phyloP scores from a whole-genome alignment of 2,329 filamentous ascomycete genomes.

The Harringtonia lauricola region DNA sequence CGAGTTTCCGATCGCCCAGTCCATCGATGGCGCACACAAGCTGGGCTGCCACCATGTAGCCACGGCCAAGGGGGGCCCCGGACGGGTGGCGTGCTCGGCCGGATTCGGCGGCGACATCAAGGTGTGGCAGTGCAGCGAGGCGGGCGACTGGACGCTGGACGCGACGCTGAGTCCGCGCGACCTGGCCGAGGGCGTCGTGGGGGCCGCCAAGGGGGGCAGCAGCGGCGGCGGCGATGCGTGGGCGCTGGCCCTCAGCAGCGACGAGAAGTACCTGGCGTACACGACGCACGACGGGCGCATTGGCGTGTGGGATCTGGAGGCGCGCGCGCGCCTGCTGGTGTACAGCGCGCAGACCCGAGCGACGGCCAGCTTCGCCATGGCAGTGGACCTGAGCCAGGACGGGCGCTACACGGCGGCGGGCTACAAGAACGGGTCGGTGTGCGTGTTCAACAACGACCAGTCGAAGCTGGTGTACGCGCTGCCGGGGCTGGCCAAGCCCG shows the following conservation, averaged over 20 bases:
- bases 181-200: slow-evolving; percentile 7
- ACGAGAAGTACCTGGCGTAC: slow-evolving; percentile 75
- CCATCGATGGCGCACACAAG: slow-evolving; percentile 68
- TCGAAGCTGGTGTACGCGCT: slow-evolving; percentile 78
- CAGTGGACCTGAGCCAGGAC: slow-evolving; percentile 69
- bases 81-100: slow-evolving; percentile 64
- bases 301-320: slow-evolving; percentile 71
- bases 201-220: slow-evolving; percentile 1
- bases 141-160: slow-evolving; percentile 41
- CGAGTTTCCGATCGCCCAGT: slow-evolving; percentile 68
- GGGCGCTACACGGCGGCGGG: slow-evolving; percentile 82
- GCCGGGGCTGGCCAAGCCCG: slow-evolving; percentile 74
- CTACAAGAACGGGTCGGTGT: slow-evolving; percentile 83
- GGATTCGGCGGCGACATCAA: slow-evolving; percentile 87
- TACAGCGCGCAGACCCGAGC: slow-evolving; percentile 56
- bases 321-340: slow-evolving; percentile 43
- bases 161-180: slow-evolving; percentile 29
- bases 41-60: slow-evolving; percentile 87
- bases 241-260: slow-evolving; percentile 76
- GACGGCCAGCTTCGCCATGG: slow-evolving; percentile 66
- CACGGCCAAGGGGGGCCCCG: slow-evolving; percentile 48
- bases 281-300: slow-evolving; percentile 82
- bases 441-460: slow-evolving; percentile 90
- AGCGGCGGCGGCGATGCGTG: slow-evolving; percentile 58
- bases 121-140: slow-evolving; percentile 59